Conservation (phyloP, 768 basidiomycete genomes). For the Serendipita vermifera region DNA sequence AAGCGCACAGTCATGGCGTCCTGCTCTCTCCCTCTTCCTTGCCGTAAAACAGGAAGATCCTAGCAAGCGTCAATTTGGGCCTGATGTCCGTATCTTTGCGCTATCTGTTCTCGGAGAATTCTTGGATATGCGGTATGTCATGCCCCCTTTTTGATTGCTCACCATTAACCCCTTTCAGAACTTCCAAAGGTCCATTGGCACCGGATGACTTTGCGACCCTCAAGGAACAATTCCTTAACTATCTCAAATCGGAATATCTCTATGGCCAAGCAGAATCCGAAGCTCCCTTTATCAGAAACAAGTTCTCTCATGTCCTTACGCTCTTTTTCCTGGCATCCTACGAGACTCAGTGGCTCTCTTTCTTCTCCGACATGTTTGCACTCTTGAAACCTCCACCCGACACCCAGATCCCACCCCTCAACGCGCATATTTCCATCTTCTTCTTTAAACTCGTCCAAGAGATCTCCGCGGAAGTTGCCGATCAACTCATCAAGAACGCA, state of each 20-base stretch:
- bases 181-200: slow-evolving; percentile 37
- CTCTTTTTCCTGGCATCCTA: slow-evolving; percentile 83
- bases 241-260: slow-evolving; percentile 81
- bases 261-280: slow-evolving; percentile 71
- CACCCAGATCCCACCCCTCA: slow-evolving; percentile 32
- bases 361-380: slow-evolving; percentile 66
- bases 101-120: slow-evolving; percentile 71
- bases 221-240: slow-evolving; percentile 64
- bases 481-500: slow-evolving; percentile 84
- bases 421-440: slow-evolving; percentile 73
- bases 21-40: slow-evolving; percentile 63
- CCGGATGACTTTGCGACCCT: slow-evolving; percentile 55
- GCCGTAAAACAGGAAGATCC: slow-evolving; percentile 35
- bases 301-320: slow-evolving; percentile 82
- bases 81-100: slow-evolving; percentile 68
- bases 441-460: slow-evolving; percentile 88
- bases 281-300: slow-evolving; percentile 85
- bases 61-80: slow-evolving; percentile 52
- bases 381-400: slow-evolving; percentile 45
- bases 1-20: slow-evolving; percentile 56
- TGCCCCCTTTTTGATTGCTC: slow-evolving; percentile 22
- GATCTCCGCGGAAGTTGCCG: slow-evolving; percentile 94
- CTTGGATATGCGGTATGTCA: slow-evolving; percentile 63
- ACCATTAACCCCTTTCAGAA: slow-evolving; percentile 34
- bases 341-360: slow-evolving; percentile 69